Evolutionary conservation across 768 basidiomycete genomes (phyloP), one percentile per base, ranked within the genome.

Genomic region (Cyclocybe cylindracea): DNA sequence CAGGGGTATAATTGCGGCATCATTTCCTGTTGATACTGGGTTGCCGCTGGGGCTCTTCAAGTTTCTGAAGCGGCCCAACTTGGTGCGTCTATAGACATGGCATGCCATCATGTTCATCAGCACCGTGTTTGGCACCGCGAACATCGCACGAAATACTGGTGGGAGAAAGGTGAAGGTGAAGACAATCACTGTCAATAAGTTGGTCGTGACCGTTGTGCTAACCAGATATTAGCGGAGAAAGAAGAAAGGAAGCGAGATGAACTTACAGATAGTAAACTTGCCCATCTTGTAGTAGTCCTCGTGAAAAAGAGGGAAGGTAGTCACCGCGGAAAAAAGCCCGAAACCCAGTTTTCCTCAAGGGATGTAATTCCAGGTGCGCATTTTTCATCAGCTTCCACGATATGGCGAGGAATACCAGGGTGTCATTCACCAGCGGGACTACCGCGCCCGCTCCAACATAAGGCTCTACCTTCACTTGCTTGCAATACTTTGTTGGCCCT

Each of bases 191-290:
- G 43, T 39, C 2, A 44, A 36, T 7, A 52, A 24, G 16, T 37
- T 37, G 18, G 41, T 37, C 5, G 18, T 10, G 33, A 52, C 32
- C 10, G 51, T 52, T 35, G 14, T 50, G 18, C 49, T 50, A 6
- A 16, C n/a, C n/a, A 3, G 18, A 13, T 10, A 19, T 18, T 19
- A 35, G n/a, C 6, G 3, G 3, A 33, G 9, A 14, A 16, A 10
- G 10, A 2, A 13, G 16, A 2, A 16, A 16, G 16, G 16, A 16
- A 16, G 16, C 16, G 16, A 16, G 16, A 16, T 14, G 9, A 14
- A 59, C 65, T 32, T 42, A 69, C 69, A 66, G 35, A 52, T 69
- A 69, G 41, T 69, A 70, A 10, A 56, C 48, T 50, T 66, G 67
- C 2, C 67, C 67, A 11, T 66, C 66, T 31, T 57, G 56, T 7